Base-by-base conservation (phyloP, 352 stramenopile species). In the Phytophthora constricta region DNA sequence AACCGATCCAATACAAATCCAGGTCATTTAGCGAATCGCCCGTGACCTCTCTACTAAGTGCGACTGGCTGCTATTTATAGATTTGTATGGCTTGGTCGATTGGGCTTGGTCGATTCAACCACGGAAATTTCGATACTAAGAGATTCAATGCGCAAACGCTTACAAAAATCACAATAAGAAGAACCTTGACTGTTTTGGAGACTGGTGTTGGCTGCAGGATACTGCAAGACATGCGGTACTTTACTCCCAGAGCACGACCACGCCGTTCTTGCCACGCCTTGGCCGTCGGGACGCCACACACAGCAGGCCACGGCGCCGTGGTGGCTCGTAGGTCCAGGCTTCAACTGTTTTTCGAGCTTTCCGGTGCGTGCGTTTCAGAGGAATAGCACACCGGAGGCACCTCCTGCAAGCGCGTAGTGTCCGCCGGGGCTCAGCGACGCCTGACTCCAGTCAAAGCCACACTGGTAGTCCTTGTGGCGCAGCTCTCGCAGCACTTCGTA, bases 201-300 rank as follows among this genome's bases (percentile, higher is more conserved):
- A n/a, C n/a, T n/a, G n/a, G n/a, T n/a, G n/a, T n/a, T n/a, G n/a
- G n/a, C n/a, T n/a, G n/a, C n/a, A n/a, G n/a, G n/a, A n/a, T n/a
- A n/a, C n/a, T n/a, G n/a, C n/a, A n/a, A n/a, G n/a, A n/a, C n/a
- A n/a, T n/a, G n/a, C n/a, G n/a, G n/a, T n/a, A n/a, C 19, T 53
- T 85, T 58, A 92, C 64, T 90, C 80, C 86, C 85, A 96, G 26
- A 96, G 70, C 53, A 92, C 80, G 16, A 96, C 65, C 31, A 84
- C 82, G 45, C 87, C 84, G 67, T 94, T 95, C 76, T 95, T 95
- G 62, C 93, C 82, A 90, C 69, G 43, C 77, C 74, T 23, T 84
- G 62, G 46, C 85, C 83, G 46, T 93, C 74, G 0, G 85, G 83
- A 42, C 82, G 84, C 87, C 84, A 93, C 23, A 92, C 76, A 57